Base-by-base conservation (phyloP, 2,329 filamentous ascomycete genomes). In the Periconia macrospinosa region DNA sequence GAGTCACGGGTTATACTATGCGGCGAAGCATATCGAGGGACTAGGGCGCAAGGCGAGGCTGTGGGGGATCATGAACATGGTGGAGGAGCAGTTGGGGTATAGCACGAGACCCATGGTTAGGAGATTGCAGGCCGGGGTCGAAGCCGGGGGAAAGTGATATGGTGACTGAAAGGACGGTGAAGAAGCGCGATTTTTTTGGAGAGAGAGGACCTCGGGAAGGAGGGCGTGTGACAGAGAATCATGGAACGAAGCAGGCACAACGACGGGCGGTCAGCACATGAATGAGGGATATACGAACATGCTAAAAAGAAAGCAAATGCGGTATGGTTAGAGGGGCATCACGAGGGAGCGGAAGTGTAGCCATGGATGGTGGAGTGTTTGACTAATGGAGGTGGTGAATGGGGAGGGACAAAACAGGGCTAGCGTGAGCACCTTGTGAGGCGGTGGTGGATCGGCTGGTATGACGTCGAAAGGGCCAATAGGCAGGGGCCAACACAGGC, bases 1-100 rank as follows among this genome's bases (percentile, higher is more conserved):
- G 3, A 64, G 62, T 1, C 68, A 71, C 56, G 66, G 68, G 7
- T 53, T 73, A 2, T 70, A 65, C 41, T 71, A 68, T 27, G 67
- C 69, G n/a, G 69, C 66, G 9, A 72, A 72, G 51, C 68, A 72
- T 27, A 73, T 72, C 17, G 45, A 67, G 13, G 66, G 65, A 1
- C 59, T 72, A 27, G 66, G 63, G 6, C 62, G 62, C 6, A 73
- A 73, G 54, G 68, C 68, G 7, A 57, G 66, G 14, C 61, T 72
- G 15, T 73, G 69, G 69, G 66, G 62, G 19, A 58, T 71, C 2
- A 50, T 73, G 15, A 60, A 68, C 17, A 64, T 70, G 23, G 66
- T 72, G 14, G 66, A 72, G 37, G 59, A 50, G 44, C 57, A 68
- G 37, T 61, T 69, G n/a, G 68, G 69, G 14, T 71, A 71, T 47